Evolutionary conservation across 306 rosid species (phyloP), one percentile per base, ranked within the genome.

Genomic region (Corylus avellana): DNA sequence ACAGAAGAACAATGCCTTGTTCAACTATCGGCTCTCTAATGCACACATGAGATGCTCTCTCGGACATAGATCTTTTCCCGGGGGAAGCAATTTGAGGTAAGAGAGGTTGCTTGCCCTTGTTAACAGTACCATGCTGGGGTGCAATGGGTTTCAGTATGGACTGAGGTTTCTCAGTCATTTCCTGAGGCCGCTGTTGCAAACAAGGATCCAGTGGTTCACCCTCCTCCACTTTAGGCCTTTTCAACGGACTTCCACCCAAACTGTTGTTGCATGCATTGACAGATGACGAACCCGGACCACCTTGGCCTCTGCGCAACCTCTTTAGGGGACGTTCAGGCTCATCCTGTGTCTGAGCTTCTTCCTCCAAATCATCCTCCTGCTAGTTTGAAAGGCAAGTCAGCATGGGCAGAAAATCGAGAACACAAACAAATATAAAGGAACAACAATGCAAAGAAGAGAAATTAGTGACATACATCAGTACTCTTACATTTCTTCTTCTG

Each of bases 51-150:
- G 84, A 67, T 22, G 69, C 47, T 77, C 82, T 73, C 63, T 85
- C 87, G 9, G 87, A 55, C 63, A 72, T 51, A 62, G 32, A 4
- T 72, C 78, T 55, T 75, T 86, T 88, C 72, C 85, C 88, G 50
- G 83, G 74, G 50, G 74, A 32, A 67, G 75, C 71, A 64, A 50
- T 75, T 61, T 79, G 83, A 70, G 87, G 85, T 73, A 87, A 78
- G 57, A 88, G 18, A 69, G 94, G 98, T 77, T 84, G 83, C 83
- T 95, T 95, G 69, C 97, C 98, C 88, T 88, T 91, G 69, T 93
- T 79, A 80, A 76, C 75, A 66, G 68, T 13, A n/a, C 20, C 78
- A 82, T 73, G 81, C 55, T 6, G 83, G 18, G 82, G 51, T 18
- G 84, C 85, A 67, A 76, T 64, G n/a, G 84, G 74, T 50, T 16